Conservation (phyloP, 768 basidiomycete genomes). For the Mrakia frigida region DNA sequence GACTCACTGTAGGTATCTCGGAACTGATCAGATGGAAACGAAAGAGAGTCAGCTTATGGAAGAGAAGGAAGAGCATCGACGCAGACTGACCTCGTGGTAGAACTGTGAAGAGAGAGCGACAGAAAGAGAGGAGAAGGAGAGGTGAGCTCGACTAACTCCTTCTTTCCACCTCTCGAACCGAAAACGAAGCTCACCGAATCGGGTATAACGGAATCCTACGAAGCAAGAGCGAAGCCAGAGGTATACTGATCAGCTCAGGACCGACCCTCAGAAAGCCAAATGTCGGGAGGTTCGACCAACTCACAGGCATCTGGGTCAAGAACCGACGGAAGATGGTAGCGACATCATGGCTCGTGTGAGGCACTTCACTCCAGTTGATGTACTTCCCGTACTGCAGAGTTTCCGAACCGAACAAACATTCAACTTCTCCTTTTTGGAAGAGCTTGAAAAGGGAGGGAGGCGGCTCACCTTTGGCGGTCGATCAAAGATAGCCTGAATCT, state of each 20-base stretch:
- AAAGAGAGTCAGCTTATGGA: neutral
- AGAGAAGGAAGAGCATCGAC: neutral
- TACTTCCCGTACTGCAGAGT: slow-evolving; percentile 76
- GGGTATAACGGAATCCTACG: slow-evolving; percentile 9
- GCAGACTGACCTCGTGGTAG: slow-evolving; percentile 8
- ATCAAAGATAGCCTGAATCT: slow-evolving; percentile 87
- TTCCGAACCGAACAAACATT: neutral
- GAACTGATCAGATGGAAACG: neutral
- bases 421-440: neutral
- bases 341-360: slow-evolving; percentile 84
- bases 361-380: slow-evolving; percentile 70
- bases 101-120: slow-evolving; percentile 12
- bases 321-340: slow-evolving; percentile 94
- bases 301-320: slow-evolving; percentile 91
- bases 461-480: slow-evolving; percentile 66
- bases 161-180: too few relatives aligned
- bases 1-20: slow-evolving; percentile 6
- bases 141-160: too few relatives aligned
- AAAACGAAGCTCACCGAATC: slow-evolving; percentile 30
- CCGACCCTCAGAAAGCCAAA: neutral
- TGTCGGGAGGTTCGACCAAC: slow-evolving; percentile 45
- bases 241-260: neutral
- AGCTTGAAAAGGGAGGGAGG: slow-evolving; percentile 9
- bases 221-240: slow-evolving; percentile 1
- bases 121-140: neutral